Evolutionary conservation across 2,329 filamentous ascomycete genomes (phyloP).

Genomic region (Cladosporium sp.): DNA sequence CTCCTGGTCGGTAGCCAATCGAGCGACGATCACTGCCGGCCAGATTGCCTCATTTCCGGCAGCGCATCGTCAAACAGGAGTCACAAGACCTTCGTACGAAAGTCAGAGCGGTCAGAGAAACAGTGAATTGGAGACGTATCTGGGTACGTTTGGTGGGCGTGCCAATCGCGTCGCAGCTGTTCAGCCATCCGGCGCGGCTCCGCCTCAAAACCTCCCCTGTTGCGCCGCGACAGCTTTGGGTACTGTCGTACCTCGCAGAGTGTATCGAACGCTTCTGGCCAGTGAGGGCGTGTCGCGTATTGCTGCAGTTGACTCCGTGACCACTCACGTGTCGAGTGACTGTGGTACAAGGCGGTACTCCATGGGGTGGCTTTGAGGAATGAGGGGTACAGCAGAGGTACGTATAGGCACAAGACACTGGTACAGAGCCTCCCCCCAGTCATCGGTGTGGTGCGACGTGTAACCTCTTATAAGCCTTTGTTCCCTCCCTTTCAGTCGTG

Average conservation of each 20-base stretch:
- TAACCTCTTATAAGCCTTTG: slow-evolving; percentile 6
- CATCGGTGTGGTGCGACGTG: neutral
- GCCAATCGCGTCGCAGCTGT: neutral
- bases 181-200: slow-evolving; percentile 7
- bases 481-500: slow-evolving; percentile 1
- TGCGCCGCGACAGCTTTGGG: neutral
- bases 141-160: neutral
- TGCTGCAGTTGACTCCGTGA: neutral
- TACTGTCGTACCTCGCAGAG: slow-evolving; percentile 7
- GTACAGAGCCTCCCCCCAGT: slow-evolving; percentile 3
- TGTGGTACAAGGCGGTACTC: neutral
- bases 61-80: slow-evolving; percentile 1
- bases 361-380: neutral
- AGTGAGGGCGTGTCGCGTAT: neutral
- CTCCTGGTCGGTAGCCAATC: neutral
- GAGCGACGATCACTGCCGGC: neutral
- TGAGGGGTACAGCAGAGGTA: neutral
- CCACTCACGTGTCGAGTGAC: slow-evolving; percentile 2
- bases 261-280: neutral
- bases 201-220: neutral
- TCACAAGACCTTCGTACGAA: slow-evolving; percentile 7
- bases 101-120: slow-evolving; percentile 3
- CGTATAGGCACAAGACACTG: neutral
- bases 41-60: slow-evolving; percentile 8
- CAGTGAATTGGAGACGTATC: slow-evolving; percentile 6